Evolutionary conservation across 371 early-diverging fungal genomes (phyloP).

Genomic region (Synchytrium microbalum): DNA sequence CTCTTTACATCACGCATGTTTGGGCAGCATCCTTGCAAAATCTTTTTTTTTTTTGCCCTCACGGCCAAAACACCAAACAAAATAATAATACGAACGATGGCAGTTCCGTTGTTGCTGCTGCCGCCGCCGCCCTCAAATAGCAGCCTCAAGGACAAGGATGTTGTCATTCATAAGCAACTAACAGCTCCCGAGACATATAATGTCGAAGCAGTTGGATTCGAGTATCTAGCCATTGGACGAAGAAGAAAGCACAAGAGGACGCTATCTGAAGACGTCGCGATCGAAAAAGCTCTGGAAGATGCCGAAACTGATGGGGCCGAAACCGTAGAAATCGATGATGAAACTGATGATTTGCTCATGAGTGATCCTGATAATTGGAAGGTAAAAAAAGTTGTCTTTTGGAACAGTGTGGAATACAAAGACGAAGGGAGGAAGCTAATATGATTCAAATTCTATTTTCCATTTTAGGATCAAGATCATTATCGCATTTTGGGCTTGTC

Average conservation of each 20-base stretch:
- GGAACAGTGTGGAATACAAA: neutral
- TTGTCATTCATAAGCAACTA: neutral
- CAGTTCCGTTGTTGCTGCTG: neutral
- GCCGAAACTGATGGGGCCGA: constrained; percentile 29
- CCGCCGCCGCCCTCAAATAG: neutral
- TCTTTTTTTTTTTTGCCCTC: neutral
- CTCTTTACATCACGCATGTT: too few relatives aligned
- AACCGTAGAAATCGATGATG: constrained; percentile 34
- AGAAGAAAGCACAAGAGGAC: constrained; percentile 31
- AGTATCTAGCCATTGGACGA: constrained; percentile 25
- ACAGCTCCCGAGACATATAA: neutral
- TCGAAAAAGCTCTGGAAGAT: constrained; percentile 35
- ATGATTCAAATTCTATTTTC: neutral
- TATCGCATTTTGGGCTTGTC: constrained; percentile 47
- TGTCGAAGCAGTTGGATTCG: constrained; percentile 37
- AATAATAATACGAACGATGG: too few relatives aligned
- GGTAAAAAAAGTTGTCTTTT: constrained; percentile 6
- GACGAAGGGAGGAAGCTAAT: neutral
- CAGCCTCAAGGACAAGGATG: neutral
- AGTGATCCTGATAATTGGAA: constrained; percentile 40
- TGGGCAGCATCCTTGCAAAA: too few relatives aligned
- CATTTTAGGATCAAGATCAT: constrained; percentile 43
- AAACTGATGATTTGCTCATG: constrained; percentile 25
- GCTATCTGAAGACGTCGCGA: constrained; percentile 33
- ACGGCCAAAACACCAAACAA: neutral